phyloP scores from a whole-genome alignment of 164 flowering plant species.

The Brasenia schreberi region DNA sequence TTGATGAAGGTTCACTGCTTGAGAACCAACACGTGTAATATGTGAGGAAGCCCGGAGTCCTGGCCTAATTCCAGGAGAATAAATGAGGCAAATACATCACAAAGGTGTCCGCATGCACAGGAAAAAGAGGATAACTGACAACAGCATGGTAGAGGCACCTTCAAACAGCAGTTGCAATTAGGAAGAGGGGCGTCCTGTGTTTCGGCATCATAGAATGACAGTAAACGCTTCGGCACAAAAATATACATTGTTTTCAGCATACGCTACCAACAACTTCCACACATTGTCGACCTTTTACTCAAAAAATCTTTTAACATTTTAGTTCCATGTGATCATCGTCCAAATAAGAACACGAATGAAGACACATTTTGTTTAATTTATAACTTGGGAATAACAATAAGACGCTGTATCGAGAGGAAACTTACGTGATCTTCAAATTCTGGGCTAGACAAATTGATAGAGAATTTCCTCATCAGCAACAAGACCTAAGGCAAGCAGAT shows the following conservation, averaged over 20 bases:
- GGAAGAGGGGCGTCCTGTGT: neutral
- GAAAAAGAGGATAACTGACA: neutral
- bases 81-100: too few species aligned
- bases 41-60: neutral
- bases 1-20: neutral
- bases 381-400: too few species aligned
- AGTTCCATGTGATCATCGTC: too few species aligned
- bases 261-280: too few species aligned
- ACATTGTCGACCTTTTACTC: too few species aligned
- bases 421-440: conserved; percentile 62
- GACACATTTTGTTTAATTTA: too few species aligned
- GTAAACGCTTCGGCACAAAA: neutral
- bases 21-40: neutral
- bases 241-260: neutral
- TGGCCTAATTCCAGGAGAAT: neutral
- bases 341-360: too few species aligned
- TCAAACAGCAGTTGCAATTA: neutral
- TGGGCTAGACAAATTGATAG: conserved; percentile 75
- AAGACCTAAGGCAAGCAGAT: conserved; percentile 33
- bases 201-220: neutral
- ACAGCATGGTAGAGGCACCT: neutral
- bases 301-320: too few species aligned
- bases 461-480: conserved; percentile 73
- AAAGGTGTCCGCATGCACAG: neutral
- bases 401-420: too few species aligned